Base-by-base conservation (phyloP, 768 basidiomycete genomes). In the Russula dissimulans region DNA sequence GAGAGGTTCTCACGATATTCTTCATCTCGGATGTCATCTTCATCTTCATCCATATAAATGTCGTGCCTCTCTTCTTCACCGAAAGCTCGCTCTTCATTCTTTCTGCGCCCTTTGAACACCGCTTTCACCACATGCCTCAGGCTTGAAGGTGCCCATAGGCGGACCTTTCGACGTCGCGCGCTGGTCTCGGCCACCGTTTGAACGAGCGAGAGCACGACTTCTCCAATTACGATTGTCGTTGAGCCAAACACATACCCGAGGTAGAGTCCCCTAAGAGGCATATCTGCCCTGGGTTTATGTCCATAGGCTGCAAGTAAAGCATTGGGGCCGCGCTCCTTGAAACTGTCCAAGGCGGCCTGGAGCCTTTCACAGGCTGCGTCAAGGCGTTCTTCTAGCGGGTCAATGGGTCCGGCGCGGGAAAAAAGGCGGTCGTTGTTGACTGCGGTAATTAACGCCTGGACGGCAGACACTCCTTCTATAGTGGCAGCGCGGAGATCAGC, bases 101-200 rank as follows among this genome's bases (percentile, higher is more conserved):
- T 65, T 52, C 70, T 31, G 17, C 61, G 61, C n/a, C 44, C 68
- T 1, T 67, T 69, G 0, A 61, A 49, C 9, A 73, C 31, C 46
- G 72, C 65, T 57, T 72, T 70, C 65, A 64, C 67, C 5, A 73
- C 46, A 26, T 65, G 55, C 63, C 74, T 46, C 65, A 83, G 58
- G 11, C 78, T 77, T 34, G 72, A 77, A 12, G 83, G 82, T 12
- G 73, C 75, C 77, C 83, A 83, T 26, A 82, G 65, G 62, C 76
- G 71, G 44, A 73, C 74, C 51, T 61, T 63, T 36, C 66, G 69
- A 44, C 79, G 72, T 50, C 75, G 76, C 36, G 66, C 66, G 22
- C 74, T 73, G 2, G 76, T 74, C 18, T 69, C 70, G 17, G 71
- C 63, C 29, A 80, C 67, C 2, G 68, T 59, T 55, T 75, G 72